phyloP scores from a whole-genome alignment of 257 asterid species.

The Voacanga thouarsii region DNA sequence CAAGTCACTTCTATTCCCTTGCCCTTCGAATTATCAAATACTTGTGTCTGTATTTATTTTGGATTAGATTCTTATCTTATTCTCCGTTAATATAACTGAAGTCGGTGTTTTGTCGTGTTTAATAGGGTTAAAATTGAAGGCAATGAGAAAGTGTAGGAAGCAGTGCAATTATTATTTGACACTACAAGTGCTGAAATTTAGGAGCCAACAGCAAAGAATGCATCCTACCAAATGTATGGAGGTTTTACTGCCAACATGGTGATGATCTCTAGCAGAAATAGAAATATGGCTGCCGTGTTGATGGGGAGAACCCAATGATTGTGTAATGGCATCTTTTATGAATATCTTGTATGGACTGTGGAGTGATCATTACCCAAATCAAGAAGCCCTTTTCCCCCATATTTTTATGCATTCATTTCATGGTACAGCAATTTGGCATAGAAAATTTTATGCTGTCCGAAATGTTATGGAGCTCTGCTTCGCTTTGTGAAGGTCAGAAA shows the following conservation, averaged over 20 bases:
- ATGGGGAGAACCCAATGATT: slow-evolving; percentile 19
- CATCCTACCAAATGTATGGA: slow-evolving; percentile 9
- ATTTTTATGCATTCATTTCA: neutral
- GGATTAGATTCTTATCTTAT: no score
- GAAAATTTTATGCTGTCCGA: neutral
- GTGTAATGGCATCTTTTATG: slow-evolving; percentile 5
- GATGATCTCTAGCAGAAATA: neutral
- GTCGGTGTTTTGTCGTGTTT: no score
- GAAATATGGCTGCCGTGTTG: slow-evolving; percentile 9
- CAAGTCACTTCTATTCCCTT: no score
- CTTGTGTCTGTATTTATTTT: no score
- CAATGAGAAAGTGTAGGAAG: no score
- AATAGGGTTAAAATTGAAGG: no score
- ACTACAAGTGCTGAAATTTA: slow-evolving; percentile 5
- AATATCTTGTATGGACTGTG: neutral
- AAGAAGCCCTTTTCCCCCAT: neutral
- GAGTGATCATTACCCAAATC: slow-evolving; percentile 14
- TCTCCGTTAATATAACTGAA: no score
- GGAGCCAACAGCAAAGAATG: neutral
- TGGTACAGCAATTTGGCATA: neutral
- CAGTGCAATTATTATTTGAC: neutral
- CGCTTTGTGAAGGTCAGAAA: slow-evolving; percentile 8
- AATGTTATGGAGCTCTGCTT: slow-evolving; percentile 17
- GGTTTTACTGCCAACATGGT: neutral
- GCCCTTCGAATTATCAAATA: no score